phyloP scores from a whole-genome alignment of 768 basidiomycete genomes.

The Boletus barrowsii region DNA sequence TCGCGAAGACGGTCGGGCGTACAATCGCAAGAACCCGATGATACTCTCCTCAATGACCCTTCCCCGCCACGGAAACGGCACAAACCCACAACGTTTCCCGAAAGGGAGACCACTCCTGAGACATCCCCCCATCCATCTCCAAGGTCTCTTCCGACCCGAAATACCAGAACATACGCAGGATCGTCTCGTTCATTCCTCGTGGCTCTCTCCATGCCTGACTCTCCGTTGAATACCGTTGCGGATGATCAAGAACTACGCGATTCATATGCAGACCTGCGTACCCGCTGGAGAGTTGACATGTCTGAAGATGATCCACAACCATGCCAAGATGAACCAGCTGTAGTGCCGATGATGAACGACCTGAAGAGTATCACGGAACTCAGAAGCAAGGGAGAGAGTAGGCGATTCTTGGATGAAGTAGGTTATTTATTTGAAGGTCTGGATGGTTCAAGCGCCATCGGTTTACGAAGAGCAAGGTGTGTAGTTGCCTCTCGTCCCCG shows the following conservation, averaged over 20 bases:
- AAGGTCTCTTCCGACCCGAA: constrained; percentile 26
- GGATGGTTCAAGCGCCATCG: constrained; percentile 46
- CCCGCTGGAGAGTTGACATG: constrained; percentile 79
- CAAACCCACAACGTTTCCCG: constrained; percentile 20
- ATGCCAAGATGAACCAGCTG: constrained; percentile 9
- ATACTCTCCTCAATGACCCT: background rate
- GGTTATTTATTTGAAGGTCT: constrained; percentile 85
- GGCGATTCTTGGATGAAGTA: constrained; percentile 79
- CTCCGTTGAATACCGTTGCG: constrained; percentile 35
- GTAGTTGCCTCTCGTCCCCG: background rate
- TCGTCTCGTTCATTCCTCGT: constrained; percentile 79
- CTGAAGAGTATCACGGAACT: constrained; percentile 79
- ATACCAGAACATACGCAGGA: constrained; percentile 69
- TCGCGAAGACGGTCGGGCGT: constrained; percentile 9
- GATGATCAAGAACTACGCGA: constrained; percentile 58
- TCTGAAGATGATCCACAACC: constrained; percentile 68
- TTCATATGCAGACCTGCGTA: constrained; percentile 70
- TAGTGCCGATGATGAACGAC: constrained; percentile 56
- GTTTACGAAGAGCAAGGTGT: constrained; percentile 68
- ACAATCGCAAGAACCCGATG: background rate
- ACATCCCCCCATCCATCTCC: constrained; percentile 26
- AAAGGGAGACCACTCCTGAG: constrained; percentile 28
- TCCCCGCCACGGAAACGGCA: constrained; percentile 30
- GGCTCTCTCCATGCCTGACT: constrained; percentile 44
- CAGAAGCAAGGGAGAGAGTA: constrained; percentile 73